phyloP scores from a whole-genome alignment of 2,329 filamentous ascomycete species.

The Trichoderma endophyticum region DNA sequence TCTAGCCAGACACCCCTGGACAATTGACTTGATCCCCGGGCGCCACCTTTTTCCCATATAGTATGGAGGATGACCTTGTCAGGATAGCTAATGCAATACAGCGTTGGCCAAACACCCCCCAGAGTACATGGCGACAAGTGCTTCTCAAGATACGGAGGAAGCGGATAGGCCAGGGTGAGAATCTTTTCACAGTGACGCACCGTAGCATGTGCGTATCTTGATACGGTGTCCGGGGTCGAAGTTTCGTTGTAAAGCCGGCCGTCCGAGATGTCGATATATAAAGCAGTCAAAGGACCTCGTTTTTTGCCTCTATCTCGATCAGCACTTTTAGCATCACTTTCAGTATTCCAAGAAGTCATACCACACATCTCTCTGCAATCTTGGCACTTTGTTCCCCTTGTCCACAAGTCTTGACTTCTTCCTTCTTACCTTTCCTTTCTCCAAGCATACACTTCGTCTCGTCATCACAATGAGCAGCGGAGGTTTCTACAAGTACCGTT shows the following conservation, averaged over 20 bases:
- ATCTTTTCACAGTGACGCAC: background rate
- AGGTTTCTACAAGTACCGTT: conserved; percentile 52
- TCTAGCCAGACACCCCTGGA: conserved; percentile 13
- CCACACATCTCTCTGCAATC: background rate
- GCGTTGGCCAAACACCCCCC: conserved; percentile 1
- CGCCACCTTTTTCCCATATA: conserved; percentile 3
- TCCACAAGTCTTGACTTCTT: background rate
- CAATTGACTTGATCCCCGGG: background rate
- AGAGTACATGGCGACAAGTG: background rate
- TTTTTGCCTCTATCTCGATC: background rate
- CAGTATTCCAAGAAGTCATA: background rate
- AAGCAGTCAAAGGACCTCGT: background rate
- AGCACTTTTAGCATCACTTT: background rate
- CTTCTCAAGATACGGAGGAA: background rate
- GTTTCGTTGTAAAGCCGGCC: background rate
- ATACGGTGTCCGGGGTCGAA: background rate
- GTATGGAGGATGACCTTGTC: background rate
- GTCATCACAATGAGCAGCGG: conserved; percentile 29
- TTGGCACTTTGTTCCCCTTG: background rate
- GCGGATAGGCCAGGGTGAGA: conserved; percentile 5
- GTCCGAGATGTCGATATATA: conserved; percentile 9
- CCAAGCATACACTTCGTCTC: background rate
- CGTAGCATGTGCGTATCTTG: background rate
- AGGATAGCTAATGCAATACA: background rate
- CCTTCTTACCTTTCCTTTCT: background rate